These are phyloP conservation scores for Ricinus communis DNA, from an alignment of 345 rosid species.

Conservation along the genomic window DNA sequence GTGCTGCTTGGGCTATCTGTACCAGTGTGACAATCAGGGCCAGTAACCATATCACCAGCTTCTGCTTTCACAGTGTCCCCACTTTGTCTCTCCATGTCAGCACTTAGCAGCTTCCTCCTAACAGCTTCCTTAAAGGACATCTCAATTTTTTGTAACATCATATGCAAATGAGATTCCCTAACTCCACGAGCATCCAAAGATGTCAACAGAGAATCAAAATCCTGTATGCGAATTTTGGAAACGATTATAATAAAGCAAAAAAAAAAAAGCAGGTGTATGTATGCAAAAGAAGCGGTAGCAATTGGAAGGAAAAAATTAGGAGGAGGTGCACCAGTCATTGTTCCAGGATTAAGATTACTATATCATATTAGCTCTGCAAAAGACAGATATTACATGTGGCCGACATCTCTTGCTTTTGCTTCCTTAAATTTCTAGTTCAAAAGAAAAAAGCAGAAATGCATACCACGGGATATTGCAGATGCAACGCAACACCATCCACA, in stretches of 20 bases:
- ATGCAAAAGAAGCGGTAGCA: background rate
- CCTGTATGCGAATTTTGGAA: conserved; percentile 42
- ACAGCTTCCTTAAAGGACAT: conserved; percentile 65
- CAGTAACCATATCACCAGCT: conserved; percentile 27
- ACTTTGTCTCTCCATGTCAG: conserved; percentile 4
- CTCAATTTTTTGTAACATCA: conserved; percentile 70
- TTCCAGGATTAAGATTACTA: conserved; percentile 1
- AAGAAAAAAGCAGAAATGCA: conserved; percentile 4
- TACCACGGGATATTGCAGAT: conserved; percentile 1
- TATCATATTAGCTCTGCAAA: background rate
- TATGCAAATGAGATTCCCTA: conserved; percentile 70
- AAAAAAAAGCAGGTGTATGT: background rate
- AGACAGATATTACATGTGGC: conserved; percentile 9
- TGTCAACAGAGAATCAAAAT: conserved; percentile 59
- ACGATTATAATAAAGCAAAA: background rate
- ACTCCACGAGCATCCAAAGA: conserved; percentile 79
- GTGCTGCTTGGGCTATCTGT: conserved; percentile 41
- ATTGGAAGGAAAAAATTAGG: background rate
- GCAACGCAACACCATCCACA: conserved; percentile 13
- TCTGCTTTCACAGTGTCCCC: conserved; percentile 29
- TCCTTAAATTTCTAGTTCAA: background rate
- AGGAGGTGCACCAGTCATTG: conserved; percentile 4
- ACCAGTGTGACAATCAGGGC: conserved; percentile 16
- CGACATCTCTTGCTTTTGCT: conserved; percentile 8
- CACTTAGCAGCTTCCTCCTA: conserved; percentile 32